Conservation (phyloP, 305 asterid species). For the Fraxinus xanthoxyloides region DNA sequence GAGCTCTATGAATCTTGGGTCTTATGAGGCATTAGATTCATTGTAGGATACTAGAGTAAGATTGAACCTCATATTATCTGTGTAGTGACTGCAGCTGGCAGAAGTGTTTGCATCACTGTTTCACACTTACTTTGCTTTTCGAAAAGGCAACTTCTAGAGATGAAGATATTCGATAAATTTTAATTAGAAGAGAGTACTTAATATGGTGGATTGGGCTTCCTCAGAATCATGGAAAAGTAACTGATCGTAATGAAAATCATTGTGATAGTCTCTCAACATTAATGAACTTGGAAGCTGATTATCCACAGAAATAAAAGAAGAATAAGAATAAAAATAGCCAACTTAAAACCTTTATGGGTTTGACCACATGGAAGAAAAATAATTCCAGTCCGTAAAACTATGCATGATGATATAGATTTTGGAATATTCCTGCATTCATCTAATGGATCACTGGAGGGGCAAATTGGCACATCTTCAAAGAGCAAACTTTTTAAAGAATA, state of each 20-base stretch:
- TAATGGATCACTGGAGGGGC: neutral
- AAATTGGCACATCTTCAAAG: neutral
- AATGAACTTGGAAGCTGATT: neutral
- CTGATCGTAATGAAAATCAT: neutral
- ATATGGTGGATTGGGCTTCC: neutral
- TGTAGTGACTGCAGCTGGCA: neutral
- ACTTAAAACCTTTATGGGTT: neutral
- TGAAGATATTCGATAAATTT: neutral
- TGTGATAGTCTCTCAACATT: neutral
- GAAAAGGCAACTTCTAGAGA: neutral
- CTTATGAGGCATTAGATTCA: neutral
- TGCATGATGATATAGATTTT: neutral
- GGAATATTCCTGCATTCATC: neutral
- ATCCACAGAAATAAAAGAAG: neutral
- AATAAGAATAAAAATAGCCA: neutral
- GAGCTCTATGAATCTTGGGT: conserved; percentile 25
- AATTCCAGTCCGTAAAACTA: neutral
- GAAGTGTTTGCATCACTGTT: neutral
- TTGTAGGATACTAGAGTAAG: neutral
- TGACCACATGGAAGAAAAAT: neutral
- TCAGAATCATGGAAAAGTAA: neutral
- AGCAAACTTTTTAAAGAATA: neutral
- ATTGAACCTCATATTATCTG: neutral
- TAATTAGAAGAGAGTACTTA: neutral
- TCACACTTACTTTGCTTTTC: neutral